phyloP scores from a whole-genome alignment of 176 grass and related monocot species.

The Carex myosuroides region DNA sequence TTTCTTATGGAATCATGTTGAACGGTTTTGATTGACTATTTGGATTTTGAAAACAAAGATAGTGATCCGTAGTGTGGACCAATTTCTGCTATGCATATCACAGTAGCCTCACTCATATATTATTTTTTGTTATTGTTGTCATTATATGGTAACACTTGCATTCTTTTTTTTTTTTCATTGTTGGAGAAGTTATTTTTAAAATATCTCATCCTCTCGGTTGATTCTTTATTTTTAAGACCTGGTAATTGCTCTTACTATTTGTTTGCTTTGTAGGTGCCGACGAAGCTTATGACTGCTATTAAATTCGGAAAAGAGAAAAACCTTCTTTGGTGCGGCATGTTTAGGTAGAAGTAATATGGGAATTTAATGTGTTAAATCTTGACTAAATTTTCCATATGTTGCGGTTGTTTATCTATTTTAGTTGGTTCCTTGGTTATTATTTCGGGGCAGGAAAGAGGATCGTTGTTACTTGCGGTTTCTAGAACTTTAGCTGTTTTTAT shows the following conservation, averaged over 20 bases:
- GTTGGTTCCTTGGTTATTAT: neutral
- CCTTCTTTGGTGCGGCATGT: neutral
- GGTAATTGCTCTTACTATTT: neutral
- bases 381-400: neutral
- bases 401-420: neutral
- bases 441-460: neutral
- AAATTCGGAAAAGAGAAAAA: neutral
- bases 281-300: neutral
- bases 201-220: neutral
- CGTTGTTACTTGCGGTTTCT: neutral
- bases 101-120: no score
- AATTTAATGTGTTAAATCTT: constrained; percentile 5
- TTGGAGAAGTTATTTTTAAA: neutral
- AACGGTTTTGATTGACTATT: no score
- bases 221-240: neutral
- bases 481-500: neutral
- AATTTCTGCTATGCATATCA: no score
- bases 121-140: neutral
- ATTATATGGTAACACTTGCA: neutral
- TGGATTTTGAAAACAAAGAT: no score
- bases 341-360: neutral
- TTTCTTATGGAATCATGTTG: no score
- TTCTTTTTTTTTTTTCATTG: neutral
- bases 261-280: neutral
- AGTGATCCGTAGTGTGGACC: no score